Evolutionary conservation across 169 alveolate species (phyloP).

Genomic region (Eimeria praecox): DNA sequence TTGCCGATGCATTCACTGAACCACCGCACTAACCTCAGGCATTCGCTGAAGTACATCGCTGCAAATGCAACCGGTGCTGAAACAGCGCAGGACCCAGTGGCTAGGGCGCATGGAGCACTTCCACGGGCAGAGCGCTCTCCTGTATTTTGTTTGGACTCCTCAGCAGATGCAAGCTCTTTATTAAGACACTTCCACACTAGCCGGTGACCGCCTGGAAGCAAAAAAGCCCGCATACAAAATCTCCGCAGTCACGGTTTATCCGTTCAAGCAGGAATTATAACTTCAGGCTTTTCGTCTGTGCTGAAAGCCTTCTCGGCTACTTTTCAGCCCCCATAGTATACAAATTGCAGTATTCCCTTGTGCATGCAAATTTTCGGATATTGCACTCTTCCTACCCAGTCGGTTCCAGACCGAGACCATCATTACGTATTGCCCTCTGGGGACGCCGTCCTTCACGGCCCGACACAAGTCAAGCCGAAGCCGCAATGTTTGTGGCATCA

Average conservation of each 20-base stretch:
- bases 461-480: constrained; percentile 85
- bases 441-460: constrained; percentile 88
- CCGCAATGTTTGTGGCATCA: constrained; percentile 77
- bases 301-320: neutral
- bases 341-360: neutral
- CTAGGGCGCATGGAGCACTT: neutral
- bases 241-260: neutral
- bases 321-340: neutral
- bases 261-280: neutral
- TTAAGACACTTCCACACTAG: constrained; percentile 42
- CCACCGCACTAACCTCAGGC: constrained; percentile 67
- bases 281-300: neutral
- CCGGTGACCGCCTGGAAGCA: constrained; percentile 66
- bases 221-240: neutral
- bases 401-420: constrained; percentile 85
- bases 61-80: constrained; percentile 75
- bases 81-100: constrained; percentile 69
- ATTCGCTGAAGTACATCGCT: constrained; percentile 75
- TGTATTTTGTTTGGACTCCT: constrained; percentile 6
- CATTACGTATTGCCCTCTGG: constrained; percentile 88
- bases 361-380: neutral
- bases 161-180: constrained; percentile 3
- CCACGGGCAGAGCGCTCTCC: neutral
- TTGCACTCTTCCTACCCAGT: constrained; percentile 60
- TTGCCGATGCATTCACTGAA: neutral